These are phyloP conservation scores for Zalaria sp. DNA, from an alignment of 2,329 filamentous ascomycete species.

Conservation along the genomic window DNA sequence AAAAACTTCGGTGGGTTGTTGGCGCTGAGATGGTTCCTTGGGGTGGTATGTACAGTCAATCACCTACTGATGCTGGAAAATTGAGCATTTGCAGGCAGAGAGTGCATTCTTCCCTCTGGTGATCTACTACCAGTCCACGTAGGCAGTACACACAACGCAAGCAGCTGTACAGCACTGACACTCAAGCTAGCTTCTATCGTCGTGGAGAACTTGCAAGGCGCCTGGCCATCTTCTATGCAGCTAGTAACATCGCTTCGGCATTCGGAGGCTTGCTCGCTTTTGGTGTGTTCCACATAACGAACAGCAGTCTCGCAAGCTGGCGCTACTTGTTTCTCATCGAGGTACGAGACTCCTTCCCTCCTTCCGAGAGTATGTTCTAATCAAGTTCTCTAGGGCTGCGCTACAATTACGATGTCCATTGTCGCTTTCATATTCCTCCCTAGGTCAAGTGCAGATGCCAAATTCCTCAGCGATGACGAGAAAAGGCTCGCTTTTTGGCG, in stretches of 20 bases:
- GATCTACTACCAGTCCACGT: constrained; percentile 42
- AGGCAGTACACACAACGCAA: not conserved
- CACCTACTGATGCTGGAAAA: no score
- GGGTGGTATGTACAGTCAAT: constrained; percentile 16
- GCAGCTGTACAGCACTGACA: constrained; percentile 21
- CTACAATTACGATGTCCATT: constrained; percentile 42
- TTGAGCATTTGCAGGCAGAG: constrained; percentile 27
- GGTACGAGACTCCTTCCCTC: no score
- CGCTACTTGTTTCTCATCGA: constrained; percentile 53
- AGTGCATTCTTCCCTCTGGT: constrained; percentile 57
- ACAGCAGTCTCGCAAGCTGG: constrained; percentile 40
- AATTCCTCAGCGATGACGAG: constrained; percentile 52
- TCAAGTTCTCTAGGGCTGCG: constrained; percentile 25
- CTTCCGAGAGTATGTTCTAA: not conserved
- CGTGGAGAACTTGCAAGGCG: constrained; percentile 57
- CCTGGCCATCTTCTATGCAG: constrained; percentile 62
- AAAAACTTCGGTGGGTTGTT: constrained; percentile 52
- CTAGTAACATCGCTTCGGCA: constrained; percentile 57
- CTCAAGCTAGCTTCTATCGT: constrained; percentile 51
- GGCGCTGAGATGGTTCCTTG: constrained; percentile 54
- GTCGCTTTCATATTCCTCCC: constrained; percentile 61
- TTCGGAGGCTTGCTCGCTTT: constrained; percentile 48
- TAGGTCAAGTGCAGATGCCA: constrained; percentile 45
- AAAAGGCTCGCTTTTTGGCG: constrained; percentile 55
- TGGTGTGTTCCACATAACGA: constrained; percentile 45